These are phyloP conservation scores for Coemansia sp. DNA, from an alignment of 371 early-diverging fungal species.

Conservation along the genomic window DNA sequence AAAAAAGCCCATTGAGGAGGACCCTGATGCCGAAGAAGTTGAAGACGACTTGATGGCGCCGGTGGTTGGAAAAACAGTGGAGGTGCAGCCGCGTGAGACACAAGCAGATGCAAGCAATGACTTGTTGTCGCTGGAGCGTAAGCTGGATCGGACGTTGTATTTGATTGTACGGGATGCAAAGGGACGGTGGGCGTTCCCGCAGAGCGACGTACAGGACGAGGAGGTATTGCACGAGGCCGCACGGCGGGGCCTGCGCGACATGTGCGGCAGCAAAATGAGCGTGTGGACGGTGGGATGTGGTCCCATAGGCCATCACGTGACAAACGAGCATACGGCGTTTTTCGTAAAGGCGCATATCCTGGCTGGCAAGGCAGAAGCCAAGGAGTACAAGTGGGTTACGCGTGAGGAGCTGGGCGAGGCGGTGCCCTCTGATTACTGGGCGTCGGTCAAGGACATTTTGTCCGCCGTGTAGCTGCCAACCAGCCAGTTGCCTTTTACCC, in stretches of 20 bases:
- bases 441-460: slow-evolving; percentile 71
- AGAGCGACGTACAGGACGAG: slow-evolving; percentile 61
- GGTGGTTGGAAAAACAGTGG: slow-evolving; percentile 53
- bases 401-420: slow-evolving; percentile 67
- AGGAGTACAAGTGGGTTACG: slow-evolving; percentile 83
- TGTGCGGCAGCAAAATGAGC: slow-evolving; percentile 72
- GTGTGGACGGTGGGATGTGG: slow-evolving; percentile 72
- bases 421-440: slow-evolving; percentile 70
- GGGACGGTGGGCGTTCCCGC: slow-evolving; percentile 77
- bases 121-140: slow-evolving; percentile 70
- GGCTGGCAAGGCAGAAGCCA: slow-evolving; percentile 69
- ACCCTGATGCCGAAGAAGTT: slow-evolving; percentile 16
- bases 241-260: slow-evolving; percentile 64
- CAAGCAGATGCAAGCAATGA: slow-evolving; percentile 69
- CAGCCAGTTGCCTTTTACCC: too few species aligned
- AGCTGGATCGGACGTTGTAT: slow-evolving; percentile 70
- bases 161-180: slow-evolving; percentile 66
- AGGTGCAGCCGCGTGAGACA: slow-evolving; percentile 59
- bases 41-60: slow-evolving; percentile 11
- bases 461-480: slow-evolving; percentile 56
- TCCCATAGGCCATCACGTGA: slow-evolving; percentile 66
- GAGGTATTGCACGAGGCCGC: slow-evolving; percentile 75
- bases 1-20: slow-evolving; percentile 19
- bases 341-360: slow-evolving; percentile 86
- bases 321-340: slow-evolving; percentile 61